Percentiles rank a stretch among this genome's conserved stretches.
These are phyloP conservation scores for Fusarium begoniae DNA, from an alignment of 2,329 filamentous ascomycete genomes.

Conservation along the genomic window DNA sequence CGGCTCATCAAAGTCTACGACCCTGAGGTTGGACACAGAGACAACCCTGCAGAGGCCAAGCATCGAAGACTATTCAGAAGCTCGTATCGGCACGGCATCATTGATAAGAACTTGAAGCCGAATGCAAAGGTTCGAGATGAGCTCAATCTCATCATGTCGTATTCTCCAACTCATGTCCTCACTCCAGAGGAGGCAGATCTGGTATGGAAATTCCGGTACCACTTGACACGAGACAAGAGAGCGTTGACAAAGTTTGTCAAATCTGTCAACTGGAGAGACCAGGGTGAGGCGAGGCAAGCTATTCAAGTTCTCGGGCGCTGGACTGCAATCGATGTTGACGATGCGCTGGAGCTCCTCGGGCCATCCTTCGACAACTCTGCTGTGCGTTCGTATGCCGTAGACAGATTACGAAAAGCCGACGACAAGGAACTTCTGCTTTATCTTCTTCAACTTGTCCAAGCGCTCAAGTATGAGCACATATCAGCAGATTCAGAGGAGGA, in stretches of 20 bases:
- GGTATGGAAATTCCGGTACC: slow-evolving; percentile 97
- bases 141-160: slow-evolving; percentile 88
- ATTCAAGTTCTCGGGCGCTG: slow-evolving; percentile 90
- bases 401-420: slow-evolving; percentile 88
- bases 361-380: slow-evolving; percentile 89
- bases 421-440: slow-evolving; percentile 93
- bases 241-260: slow-evolving; percentile 98
- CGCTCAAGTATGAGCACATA: slow-evolving; percentile 90
- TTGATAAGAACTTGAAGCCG: slow-evolving; percentile 94
- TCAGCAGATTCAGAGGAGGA: slow-evolving; percentile 66
- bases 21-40: slow-evolving; percentile 85
- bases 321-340: slow-evolving; percentile 97
- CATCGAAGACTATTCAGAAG: slow-evolving; percentile 91
- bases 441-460: slow-evolving; percentile 92
- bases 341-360: slow-evolving; percentile 91
- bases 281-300: slow-evolving; percentile 85
- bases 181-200: slow-evolving; percentile 93
- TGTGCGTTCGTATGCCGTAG: slow-evolving; percentile 92
- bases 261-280: slow-evolving; percentile 93
- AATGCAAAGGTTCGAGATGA: slow-evolving; percentile 97
- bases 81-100: slow-evolving; percentile 86
- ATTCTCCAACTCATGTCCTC: slow-evolving; percentile 89
- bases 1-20: slow-evolving; percentile 89
- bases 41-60: slow-evolving; percentile 96
- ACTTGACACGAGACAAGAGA: slow-evolving; percentile 89